Evolutionary conservation across 441 rosid species (phyloP).

Genomic region (Syzygium syzygioides): DNA sequence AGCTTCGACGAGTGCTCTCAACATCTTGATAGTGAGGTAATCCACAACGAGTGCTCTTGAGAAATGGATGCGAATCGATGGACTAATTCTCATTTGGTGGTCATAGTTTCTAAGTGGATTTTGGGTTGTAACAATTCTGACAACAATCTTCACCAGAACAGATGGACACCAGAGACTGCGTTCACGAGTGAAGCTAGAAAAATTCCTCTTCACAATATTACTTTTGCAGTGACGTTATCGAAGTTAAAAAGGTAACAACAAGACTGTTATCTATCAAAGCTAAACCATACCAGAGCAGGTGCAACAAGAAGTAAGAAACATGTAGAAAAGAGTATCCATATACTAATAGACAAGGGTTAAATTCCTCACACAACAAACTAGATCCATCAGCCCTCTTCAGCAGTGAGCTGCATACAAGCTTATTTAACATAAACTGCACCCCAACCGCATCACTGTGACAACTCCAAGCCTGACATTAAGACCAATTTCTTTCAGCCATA

Average conservation of each 20-base stretch:
- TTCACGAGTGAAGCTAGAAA: background rate
- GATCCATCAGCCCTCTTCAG: background rate
- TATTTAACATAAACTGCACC: background rate
- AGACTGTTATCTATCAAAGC: background rate
- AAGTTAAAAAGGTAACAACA: background rate
- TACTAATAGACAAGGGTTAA: background rate
- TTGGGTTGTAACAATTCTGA: background rate
- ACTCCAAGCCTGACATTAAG: background rate
- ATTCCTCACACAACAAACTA: background rate
- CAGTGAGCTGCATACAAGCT: background rate
- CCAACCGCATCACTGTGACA: background rate
- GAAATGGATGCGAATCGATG: background rate
- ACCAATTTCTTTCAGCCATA: slow-evolving; percentile 43
- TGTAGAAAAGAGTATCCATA: background rate
- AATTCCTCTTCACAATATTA: background rate
- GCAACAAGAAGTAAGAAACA: background rate
- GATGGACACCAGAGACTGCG: background rate
- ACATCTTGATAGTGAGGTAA: background rate
- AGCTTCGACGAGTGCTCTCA: background rate
- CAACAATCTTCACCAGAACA: background rate
- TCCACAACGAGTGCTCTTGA: background rate
- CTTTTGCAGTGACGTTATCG: background rate
- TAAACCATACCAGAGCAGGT: background rate
- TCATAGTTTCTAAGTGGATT: background rate
- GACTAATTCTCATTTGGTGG: background rate